Conservation (phyloP, 257 asterid species). For the Agastache rugosa region DNA sequence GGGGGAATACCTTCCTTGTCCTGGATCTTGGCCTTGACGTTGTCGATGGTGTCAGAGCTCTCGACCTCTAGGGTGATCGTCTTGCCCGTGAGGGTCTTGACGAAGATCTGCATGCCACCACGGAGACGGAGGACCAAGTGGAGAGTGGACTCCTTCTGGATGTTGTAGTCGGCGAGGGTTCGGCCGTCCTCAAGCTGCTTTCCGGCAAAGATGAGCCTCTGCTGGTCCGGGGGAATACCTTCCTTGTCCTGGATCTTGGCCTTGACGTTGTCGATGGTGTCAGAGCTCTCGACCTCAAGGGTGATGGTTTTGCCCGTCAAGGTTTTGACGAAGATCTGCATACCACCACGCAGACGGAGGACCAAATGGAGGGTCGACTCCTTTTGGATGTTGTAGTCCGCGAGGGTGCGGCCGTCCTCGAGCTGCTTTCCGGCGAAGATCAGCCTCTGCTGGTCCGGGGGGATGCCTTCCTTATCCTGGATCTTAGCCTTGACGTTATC, state of each 20-base stretch:
- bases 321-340: conserved; percentile 53
- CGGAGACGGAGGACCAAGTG: conserved; percentile 53
- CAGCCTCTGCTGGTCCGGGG: conserved; percentile 44
- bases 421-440: conserved; percentile 51
- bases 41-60: conserved; percentile 43
- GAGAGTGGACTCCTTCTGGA: conserved; percentile 52
- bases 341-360: conserved; percentile 48
- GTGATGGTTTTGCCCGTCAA: conserved; percentile 51
- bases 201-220: conserved; percentile 48
- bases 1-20: conserved; percentile 36
- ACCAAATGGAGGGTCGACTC: conserved; percentile 52
- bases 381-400: conserved; percentile 48
- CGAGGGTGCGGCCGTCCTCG: conserved; percentile 46
- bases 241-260: conserved; percentile 55
- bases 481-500: conserved; percentile 47
- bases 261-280: conserved; percentile 50
- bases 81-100: conserved; percentile 48
- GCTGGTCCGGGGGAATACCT: conserved; percentile 53
- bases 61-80: conserved; percentile 49
- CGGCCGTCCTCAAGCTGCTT: conserved; percentile 39
- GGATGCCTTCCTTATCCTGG: conserved; percentile 49
- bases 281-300: conserved; percentile 51
- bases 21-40: conserved; percentile 37
- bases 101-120: conserved; percentile 50
- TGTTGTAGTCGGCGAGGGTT: conserved; percentile 45